Conservation (phyloP, 495 filamentous ascomycete genomes). For the Podospora sp. region DNA sequence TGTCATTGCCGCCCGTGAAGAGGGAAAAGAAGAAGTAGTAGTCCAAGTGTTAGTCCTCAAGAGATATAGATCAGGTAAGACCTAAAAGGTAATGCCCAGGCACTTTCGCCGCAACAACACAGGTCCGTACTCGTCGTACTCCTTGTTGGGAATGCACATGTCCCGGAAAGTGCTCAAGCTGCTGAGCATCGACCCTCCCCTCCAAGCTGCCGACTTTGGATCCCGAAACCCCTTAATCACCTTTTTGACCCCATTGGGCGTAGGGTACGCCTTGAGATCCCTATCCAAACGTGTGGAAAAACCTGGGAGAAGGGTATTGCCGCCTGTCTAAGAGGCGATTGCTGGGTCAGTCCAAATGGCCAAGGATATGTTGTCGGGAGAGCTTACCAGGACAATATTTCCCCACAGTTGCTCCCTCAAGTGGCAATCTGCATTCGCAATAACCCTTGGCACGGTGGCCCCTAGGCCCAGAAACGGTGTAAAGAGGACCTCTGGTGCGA, state of each 20-base stretch:
- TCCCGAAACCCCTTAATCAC: neutral
- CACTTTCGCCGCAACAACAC: conserved; percentile 11
- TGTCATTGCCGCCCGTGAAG: neutral
- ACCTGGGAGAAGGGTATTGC: neutral
- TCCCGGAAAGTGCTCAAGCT: conserved; percentile 8
- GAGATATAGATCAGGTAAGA: neutral
- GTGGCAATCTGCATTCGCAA: neutral
- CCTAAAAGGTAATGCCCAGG: neutral
- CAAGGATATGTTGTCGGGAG: neutral
- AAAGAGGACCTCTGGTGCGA: conserved; percentile 1
- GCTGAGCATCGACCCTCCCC: conserved; percentile 11
- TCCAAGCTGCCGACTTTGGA: neutral
- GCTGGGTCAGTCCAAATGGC: no score
- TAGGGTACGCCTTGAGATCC: neutral
- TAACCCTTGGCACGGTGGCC: neutral
- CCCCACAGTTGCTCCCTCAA: conserved; percentile 1
- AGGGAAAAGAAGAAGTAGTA: neutral
- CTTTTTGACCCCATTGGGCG: neutral
- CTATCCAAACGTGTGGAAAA: neutral
- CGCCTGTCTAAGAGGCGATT: neutral
- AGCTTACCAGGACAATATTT: neutral
- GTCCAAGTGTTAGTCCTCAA: no score
- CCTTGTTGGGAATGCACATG: conserved; percentile 6
- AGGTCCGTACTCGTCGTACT: conserved; percentile 14
- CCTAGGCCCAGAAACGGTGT: neutral